Evolutionary conservation across 495 filamentous ascomycete species (phyloP), one percentile per base, ranked within the genome.

Genomic region (Collariella sp.): DNA sequence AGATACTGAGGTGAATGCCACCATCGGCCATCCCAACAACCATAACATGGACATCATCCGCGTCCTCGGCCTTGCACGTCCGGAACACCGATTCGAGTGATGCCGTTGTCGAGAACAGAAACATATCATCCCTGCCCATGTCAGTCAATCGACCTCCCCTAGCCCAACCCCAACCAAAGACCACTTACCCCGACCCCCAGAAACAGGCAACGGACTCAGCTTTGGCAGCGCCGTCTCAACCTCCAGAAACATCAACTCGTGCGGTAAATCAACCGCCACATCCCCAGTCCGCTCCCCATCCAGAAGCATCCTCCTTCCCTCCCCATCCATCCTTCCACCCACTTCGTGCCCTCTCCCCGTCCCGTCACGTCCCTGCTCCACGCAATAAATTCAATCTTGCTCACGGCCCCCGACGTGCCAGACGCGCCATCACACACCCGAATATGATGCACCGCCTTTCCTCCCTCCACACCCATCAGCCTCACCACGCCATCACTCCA

Each of bases 191-290:
- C 5, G 68, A 76, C 6, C 77, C 76, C 82, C 82, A 5, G 82
- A 70, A 29, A 67, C 66, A 12, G 82, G 82, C 31, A 95, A 65
- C 1, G 82, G 77, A 65, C 86, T 87, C 50, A 94, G 71, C 64
- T 86, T 91, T 0, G 90, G 90, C 34, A 96, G 68, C 26, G 85
- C 82, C n/a, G 72, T 81, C 54, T 91, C 88, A 19, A 90, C 77
- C 63, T 95, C 90, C 42, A 94, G 65, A 53, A 86, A 77, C 7
- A 84, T 83, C 31, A 96, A 74, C 57, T 91, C 85, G 36, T 84
- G 73, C 1, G 89, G 88, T n/a, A 95, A 68, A 64, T 91, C 82
- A 43, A 79, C 61, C 29, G 40, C 54, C 26, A 50, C 50, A 7
- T 54, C 51, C 24, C 39, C 41, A 1, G 50, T 48, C 26, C 33